A percentile compares a stretch with the other conserved stretches of the same genome.
Evolutionary conservation across 805 yeast species (phyloP).

Genomic region (Metschnikowia sp.): DNA sequence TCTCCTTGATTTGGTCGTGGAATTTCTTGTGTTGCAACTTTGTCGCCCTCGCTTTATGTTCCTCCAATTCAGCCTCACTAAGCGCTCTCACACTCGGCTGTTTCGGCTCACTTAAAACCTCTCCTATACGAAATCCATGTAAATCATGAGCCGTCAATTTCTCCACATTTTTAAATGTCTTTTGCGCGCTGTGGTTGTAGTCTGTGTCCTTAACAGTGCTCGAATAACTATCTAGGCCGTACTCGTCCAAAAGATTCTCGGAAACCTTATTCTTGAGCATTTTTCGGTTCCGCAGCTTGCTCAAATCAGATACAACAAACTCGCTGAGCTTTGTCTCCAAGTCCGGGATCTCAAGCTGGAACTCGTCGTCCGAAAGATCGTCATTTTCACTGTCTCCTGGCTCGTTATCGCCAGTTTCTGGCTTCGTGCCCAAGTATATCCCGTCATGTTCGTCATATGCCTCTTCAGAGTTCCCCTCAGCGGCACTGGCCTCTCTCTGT

Average conservation of each 20-base stretch:
- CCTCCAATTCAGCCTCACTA: slow-evolving; percentile 26
- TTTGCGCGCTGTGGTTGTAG: slow-evolving; percentile 23
- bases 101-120: neutral
- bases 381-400: neutral
- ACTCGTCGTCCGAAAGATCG: slow-evolving; percentile 4
- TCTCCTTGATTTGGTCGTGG: slow-evolving; percentile 27
- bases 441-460: slow-evolving; percentile 27
- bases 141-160: slow-evolving; percentile 27
- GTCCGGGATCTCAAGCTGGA: slow-evolving; percentile 14
- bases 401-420: slow-evolving; percentile 2
- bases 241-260: slow-evolving; percentile 36
- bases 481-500: slow-evolving; percentile 13
- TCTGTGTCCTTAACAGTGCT: slow-evolving; percentile 29
- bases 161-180: slow-evolving; percentile 18
- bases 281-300: slow-evolving; percentile 25
- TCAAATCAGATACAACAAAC: slow-evolving; percentile 13
- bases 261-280: slow-evolving; percentile 28
- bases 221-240: slow-evolving; percentile 32
- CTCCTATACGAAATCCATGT: slow-evolving; percentile 37
- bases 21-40: slow-evolving; percentile 27
- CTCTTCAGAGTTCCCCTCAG: neutral
- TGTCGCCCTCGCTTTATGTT: slow-evolving; percentile 22
- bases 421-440: slow-evolving; percentile 32
- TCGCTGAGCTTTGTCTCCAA: slow-evolving; percentile 19
- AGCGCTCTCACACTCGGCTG: slow-evolving; percentile 17